phyloP scores from a whole-genome alignment of 2,329 filamentous ascomycete species.

The Colletotrichum sidae region DNA sequence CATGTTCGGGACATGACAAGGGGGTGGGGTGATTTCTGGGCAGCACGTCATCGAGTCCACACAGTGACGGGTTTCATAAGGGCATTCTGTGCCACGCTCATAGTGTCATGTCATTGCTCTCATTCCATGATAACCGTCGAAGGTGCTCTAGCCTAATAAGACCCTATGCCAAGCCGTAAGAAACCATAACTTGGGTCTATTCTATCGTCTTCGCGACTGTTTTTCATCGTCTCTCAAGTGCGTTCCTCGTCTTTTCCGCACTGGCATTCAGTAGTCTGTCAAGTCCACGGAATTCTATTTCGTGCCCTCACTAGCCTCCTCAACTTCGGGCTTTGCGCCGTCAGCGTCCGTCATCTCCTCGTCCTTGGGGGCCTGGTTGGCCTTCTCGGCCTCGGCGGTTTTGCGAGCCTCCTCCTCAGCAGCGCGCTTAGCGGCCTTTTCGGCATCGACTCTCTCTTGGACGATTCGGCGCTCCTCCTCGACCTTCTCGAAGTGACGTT shows the following conservation, averaged over 20 bases:
- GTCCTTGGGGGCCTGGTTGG: constrained; percentile 61
- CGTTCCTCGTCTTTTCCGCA: neutral
- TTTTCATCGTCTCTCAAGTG: constrained; percentile 12
- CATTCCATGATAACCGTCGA: constrained; percentile 35
- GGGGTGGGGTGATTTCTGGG: no score
- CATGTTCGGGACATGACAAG: no score
- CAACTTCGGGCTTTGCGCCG: constrained; percentile 61
- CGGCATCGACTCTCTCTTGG: constrained; percentile 81
- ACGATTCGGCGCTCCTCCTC: constrained; percentile 85
- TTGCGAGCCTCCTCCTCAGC: constrained; percentile 67
- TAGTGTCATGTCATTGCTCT: constrained; percentile 37
- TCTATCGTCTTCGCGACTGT: constrained; percentile 37
- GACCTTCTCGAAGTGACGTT: constrained; percentile 95
- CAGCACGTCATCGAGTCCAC: no score
- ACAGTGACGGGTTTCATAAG: no score
- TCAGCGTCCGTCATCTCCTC: constrained; percentile 75
- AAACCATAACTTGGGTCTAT: constrained; percentile 38
- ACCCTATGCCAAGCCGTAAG: constrained; percentile 37
- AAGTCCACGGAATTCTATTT: constrained; percentile 38
- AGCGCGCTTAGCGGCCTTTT: constrained; percentile 80
- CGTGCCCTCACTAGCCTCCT: constrained; percentile 53
- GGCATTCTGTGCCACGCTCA: neutral
- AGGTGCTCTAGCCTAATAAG: constrained; percentile 37
- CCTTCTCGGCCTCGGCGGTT: constrained; percentile 63
- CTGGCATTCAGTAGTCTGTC: constrained; percentile 1